Base-by-base conservation (phyloP, 2,329 filamentous ascomycete species). In the Exophiala sp. region DNA sequence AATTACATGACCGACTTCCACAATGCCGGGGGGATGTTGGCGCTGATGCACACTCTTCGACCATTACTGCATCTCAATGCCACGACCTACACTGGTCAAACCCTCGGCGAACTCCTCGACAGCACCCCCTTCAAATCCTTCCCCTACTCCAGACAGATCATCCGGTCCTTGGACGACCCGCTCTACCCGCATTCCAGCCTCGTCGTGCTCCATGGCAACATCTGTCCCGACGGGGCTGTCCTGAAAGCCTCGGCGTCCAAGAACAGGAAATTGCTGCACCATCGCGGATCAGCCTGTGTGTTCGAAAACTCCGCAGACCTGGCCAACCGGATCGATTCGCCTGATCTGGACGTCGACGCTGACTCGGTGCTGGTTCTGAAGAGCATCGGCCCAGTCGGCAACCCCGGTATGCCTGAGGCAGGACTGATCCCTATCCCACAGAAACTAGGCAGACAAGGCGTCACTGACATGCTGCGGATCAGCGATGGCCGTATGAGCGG, bases 1-100 rank as follows among this genome's bases (percentile, higher is more conserved):
- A 75, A 75, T 50, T 76, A 76, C 56, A 77, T 77, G 74, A 72
- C 67, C n/a, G 74, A 77, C 55, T 77, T 77, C 48, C 74, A 77
- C 54, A 74, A 76, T 50, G 73, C 73, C 0, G 74, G 74, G 1
- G 74, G 74, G 2, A 76, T 77, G 73, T 57, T 72, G 21, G 70
- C 70, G 2, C 58, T 77, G 5, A 55, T 77, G 18, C 71, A 74
- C 47, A 69, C 67, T 0, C 62, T 77, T 3, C 66, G 67, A 4
- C 72, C 73, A 4, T 62, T 76, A 2, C 63, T 77, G 8, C 65
- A 73, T 52, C 65, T 75, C 7, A 64, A 69, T 11, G 74, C 73
- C 3, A 63, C 62, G 60, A 76, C 73, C 0, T 70, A 75, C 43
- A 70, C 67, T 0, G 73, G 73, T 1, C 66, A 73, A 55, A 76